phyloP scores from a whole-genome alignment of 257 asterid genomes.

The Anisodus tanguticus region DNA sequence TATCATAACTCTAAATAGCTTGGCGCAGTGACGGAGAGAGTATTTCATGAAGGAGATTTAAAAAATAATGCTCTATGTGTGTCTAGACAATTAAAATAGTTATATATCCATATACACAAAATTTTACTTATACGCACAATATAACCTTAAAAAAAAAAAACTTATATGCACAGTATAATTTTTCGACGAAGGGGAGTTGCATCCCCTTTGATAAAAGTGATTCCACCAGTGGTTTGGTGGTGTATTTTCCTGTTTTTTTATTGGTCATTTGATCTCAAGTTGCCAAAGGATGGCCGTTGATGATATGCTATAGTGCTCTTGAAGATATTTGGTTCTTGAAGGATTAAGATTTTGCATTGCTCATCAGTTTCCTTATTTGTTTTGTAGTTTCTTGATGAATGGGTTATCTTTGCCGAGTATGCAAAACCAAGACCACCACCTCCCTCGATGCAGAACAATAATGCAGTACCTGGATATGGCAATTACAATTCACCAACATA shows the following conservation, averaged over 20 bases:
- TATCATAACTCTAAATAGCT: neutral
- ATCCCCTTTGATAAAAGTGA: neutral
- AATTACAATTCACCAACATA: constrained; percentile 19
- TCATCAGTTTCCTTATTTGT: neutral
- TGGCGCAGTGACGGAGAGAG: neutral
- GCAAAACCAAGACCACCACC: constrained; percentile 71
- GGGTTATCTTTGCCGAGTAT: constrained; percentile 88
- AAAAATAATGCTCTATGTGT: neutral
- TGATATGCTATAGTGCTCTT: neutral
- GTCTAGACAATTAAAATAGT: neutral
- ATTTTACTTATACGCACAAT: too few species aligned
- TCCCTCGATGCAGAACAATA: constrained; percentile 42
- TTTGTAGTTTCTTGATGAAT: constrained; percentile 78
- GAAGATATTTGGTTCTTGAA: neutral
- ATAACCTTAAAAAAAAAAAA: too few species aligned
- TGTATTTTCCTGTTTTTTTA: neutral
- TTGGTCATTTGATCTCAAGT: neutral
- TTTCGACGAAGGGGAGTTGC: neutral
- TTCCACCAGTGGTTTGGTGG: neutral
- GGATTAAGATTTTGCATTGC: neutral
- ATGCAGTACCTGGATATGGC: constrained; percentile 33
- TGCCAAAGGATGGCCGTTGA: neutral
- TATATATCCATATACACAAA: too few species aligned
- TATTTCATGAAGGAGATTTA: neutral
- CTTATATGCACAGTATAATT: neutral